Conservation (phyloP, 202 grass and related monocot species). For the Musa balbisiana region DNA sequence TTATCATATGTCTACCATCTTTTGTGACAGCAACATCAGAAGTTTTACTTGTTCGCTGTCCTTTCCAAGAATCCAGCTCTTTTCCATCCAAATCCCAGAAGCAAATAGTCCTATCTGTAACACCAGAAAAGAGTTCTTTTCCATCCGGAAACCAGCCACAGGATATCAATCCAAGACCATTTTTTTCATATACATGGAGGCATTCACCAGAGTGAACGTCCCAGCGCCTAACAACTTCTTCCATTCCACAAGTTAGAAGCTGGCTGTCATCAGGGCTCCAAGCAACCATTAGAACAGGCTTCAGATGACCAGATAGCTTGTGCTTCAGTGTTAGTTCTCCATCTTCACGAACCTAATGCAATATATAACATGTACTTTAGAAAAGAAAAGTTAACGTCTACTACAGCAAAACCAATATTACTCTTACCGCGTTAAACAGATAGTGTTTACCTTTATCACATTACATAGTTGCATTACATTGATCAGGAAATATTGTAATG, state of each 20-base stretch:
- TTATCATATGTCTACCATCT: conserved; percentile 66
- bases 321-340: conserved; percentile 61
- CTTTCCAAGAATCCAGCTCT: conserved; percentile 58
- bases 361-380: conserved; percentile 13
- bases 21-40: conserved; percentile 53
- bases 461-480: not conserved
- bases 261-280: conserved; percentile 78
- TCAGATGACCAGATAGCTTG: conserved; percentile 56
- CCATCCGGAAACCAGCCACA: conserved; percentile 77
- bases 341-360: conserved; percentile 58
- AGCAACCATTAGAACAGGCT: conserved; percentile 62
- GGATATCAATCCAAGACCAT: conserved; percentile 45
- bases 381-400: conserved; percentile 18
- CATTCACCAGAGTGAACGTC: conserved; percentile 69
- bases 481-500: not conserved
- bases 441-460: not conserved
- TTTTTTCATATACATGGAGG: conserved; percentile 60
- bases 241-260: conserved; percentile 84
- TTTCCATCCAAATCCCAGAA: conserved; percentile 57
- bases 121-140: conserved; percentile 48
- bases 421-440: not conserved
- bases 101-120: conserved; percentile 42
- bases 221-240: conserved; percentile 71
- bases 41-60: conserved; percentile 44
- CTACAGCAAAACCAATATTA: conserved; percentile 16